phyloP scores from a whole-genome alignment of 106 monocot genomes.

The Gastrodia elata region DNA sequence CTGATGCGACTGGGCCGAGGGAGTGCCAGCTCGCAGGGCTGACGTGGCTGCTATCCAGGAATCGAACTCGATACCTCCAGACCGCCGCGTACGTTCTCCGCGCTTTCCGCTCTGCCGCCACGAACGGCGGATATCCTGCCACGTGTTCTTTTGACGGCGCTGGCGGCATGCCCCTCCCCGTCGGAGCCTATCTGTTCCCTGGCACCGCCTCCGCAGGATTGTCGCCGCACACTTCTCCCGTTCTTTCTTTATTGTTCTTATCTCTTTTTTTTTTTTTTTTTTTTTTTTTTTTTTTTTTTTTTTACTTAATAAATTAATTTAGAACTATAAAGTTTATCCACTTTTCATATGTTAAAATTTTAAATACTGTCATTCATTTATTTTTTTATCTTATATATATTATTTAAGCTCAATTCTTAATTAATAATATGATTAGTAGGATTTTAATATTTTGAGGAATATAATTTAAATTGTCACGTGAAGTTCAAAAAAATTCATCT shows the following conservation, averaged over 20 bases:
- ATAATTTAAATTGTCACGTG: too few relatives aligned
- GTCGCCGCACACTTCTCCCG: not conserved
- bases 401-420: too few relatives aligned
- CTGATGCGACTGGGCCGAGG: constrained; percentile 1
- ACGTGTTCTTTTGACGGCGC: constrained; percentile 15
- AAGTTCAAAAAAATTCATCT: too few relatives aligned
- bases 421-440: too few relatives aligned
- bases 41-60: constrained; percentile 42
- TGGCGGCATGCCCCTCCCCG: not conserved
- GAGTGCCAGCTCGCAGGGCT: constrained; percentile 47
- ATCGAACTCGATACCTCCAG: constrained; percentile 31
- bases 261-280: not conserved
- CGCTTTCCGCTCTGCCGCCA: constrained; percentile 13
- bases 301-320: too few relatives aligned
- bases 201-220: not conserved
- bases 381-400: too few relatives aligned
- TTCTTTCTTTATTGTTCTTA: not conserved
- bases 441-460: too few relatives aligned
- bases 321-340: too few relatives aligned
- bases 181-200: not conserved
- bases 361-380: too few relatives aligned
- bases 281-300: too few relatives aligned
- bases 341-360: too few relatives aligned
- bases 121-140: constrained; percentile 8
- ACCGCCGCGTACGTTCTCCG: constrained; percentile 26